Conservation (phyloP, 2,329 filamentous ascomycete genomes). For the Gnomoniopsis smithogilvyi region DNA sequence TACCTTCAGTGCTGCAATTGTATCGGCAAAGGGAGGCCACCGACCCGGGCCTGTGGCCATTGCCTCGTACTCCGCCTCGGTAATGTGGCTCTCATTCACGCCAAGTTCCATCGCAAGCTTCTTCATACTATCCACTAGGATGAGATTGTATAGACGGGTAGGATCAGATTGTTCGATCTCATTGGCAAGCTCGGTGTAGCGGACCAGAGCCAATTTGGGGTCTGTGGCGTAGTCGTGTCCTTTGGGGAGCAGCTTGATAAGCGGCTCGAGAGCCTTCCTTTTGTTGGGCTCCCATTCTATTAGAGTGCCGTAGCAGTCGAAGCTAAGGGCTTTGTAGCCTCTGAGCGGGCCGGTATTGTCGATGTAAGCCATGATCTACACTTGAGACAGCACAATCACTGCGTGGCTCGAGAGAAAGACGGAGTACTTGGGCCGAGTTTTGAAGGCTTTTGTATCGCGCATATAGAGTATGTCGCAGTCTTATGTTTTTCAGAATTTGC, state of each 20-base stretch:
- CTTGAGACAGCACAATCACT: background rate
- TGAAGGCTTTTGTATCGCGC: background rate
- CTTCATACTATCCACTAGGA: constrained; percentile 50
- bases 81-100: constrained; percentile 26
- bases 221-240: constrained; percentile 34
- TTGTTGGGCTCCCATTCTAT: constrained; percentile 76
- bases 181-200: constrained; percentile 44
- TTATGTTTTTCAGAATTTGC: background rate
- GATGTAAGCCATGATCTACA: constrained; percentile 3
- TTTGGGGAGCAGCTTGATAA: constrained; percentile 41
- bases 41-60: constrained; percentile 51
- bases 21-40: constrained; percentile 59
- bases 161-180: constrained; percentile 53
- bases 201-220: constrained; percentile 37
- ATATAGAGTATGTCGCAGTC: background rate
- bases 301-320: constrained; percentile 78
- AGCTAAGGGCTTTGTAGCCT: constrained; percentile 50
- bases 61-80: constrained; percentile 36
- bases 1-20: constrained; percentile 46
- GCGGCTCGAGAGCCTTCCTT: constrained; percentile 45
- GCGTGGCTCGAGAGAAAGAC: background rate
- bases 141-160: constrained; percentile 53
- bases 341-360: constrained; percentile 20
- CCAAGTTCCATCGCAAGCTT: constrained; percentile 42
- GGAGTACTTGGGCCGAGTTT: no score